A percentile compares a stretch with the other conserved stretches of the same genome.
Conservation (phyloP, 2,329 filamentous ascomycete species). For the Tolypocladium ovalisporum region DNA sequence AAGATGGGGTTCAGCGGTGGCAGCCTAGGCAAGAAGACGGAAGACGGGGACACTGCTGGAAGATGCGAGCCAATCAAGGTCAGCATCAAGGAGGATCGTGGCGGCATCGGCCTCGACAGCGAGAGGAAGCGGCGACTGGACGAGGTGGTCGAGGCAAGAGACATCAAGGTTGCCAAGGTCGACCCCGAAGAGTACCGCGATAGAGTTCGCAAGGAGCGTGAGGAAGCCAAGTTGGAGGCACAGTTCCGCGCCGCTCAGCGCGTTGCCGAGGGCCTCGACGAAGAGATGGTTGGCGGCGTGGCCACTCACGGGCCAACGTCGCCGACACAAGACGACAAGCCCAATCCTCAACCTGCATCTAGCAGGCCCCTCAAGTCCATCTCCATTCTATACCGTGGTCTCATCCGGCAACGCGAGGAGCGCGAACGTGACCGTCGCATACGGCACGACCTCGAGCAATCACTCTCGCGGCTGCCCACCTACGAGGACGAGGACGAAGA, state of each 20-base stretch:
- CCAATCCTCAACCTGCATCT: constrained; percentile 8
- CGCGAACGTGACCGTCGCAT: constrained; percentile 57
- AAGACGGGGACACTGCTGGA: constrained; percentile 24
- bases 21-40: constrained; percentile 52
- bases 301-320: not conserved
- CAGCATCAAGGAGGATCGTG: constrained; percentile 65
- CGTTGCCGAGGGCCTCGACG: constrained; percentile 66
- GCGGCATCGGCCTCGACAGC: constrained; percentile 73
- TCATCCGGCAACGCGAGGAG: constrained; percentile 60
- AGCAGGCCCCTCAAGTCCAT: constrained; percentile 51
- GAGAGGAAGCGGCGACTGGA: constrained; percentile 70
- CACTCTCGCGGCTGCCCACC: constrained; percentile 45
- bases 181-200: constrained; percentile 65
- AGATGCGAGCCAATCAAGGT: constrained; percentile 63
- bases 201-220: constrained; percentile 57
- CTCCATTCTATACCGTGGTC: constrained; percentile 68
- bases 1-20: constrained; percentile 85
- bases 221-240: constrained; percentile 56
- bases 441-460: constrained; percentile 55
- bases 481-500: constrained; percentile 64
- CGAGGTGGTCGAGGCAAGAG: constrained; percentile 43
- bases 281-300: constrained; percentile 28
- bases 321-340: not conserved
- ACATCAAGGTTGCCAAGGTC: constrained; percentile 49
- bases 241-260: constrained; percentile 71